Evolutionary conservation across 495 filamentous ascomycete species (phyloP), one percentile per base, ranked within the genome.

Genomic region (Ascobolus immersus): DNA sequence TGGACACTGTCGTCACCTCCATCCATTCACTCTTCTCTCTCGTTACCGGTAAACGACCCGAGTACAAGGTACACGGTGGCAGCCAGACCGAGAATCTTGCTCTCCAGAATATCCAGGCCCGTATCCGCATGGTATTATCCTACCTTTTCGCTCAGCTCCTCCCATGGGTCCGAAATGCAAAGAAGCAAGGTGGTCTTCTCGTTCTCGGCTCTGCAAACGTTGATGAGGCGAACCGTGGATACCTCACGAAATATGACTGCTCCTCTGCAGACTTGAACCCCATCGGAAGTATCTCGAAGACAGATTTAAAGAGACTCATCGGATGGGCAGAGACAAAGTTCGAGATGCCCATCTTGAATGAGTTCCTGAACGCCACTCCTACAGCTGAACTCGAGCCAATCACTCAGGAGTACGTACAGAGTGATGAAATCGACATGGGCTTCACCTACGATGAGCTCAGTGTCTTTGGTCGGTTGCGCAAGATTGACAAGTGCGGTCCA

Each of bases 311-410:
- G 45, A 52, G 59, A 4, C 86, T 90, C 59, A 78, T 84, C 28
- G 53, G 53, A 8, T 86, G 68, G 60, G 66, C 74, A 2, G 35
- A 52, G 17, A 48, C 48, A 14, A 51, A 56, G 10, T 91, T 79
- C 48, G 48, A 65, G 15, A 47, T 93, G 4, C 77, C 77, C 0
- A 69, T 76, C 37, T 61, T 93, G 4, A 42, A 68, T 1, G 62
- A 64, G 3, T 92, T 93, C 56, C 49, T 89, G 15, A 54, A 59
- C 11, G 80, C 81, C 2, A 58, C 62, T 0, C 80, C 80, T 0
- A 86, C 77, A 3, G 80, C 79, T 1, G 80, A 92, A 49, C 61
- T 90, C 0, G 74, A 82, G 42, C 81, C 81, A 9, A 70, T 80
- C 18, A 77, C 76, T 1, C 51, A 64, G 0, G 55, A 53, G 11